Base-by-base conservation (phyloP, 75 land plant species). In the Pinus tabuliformis region DNA sequence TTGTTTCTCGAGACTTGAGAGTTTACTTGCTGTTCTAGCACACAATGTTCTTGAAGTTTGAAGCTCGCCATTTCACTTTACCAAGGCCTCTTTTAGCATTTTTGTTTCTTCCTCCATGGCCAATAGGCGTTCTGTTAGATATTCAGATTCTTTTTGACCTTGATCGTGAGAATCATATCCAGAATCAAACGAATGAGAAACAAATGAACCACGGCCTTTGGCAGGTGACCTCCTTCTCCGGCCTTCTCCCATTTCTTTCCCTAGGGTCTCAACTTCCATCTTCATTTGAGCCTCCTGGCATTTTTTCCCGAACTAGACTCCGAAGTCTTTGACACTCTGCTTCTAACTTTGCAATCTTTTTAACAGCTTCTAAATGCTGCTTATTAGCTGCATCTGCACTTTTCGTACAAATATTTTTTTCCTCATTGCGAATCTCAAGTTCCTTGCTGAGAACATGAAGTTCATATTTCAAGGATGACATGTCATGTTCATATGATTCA, bases 91-190 rank as follows among this genome's bases (percentile, higher is more conserved):
- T 85, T 93, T 95, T 15, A 97, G 79, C 87, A 91, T 88, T 81
- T 91, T 91, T 60, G 89, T 89, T 81, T 96, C 99, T 78, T 96
- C 95, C 72, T 96, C 98, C 93, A 89, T 90, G 64, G 86, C 86
- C 18, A 86, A 22, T 57, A 96, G 70, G 45, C 93, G 92, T 59
- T 85, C 90, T 1, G 84, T 85, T n/a, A 93, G 83, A 57, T 85
- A 81, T 71, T 88, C 93, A 63, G 86, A 78, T 56, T 89, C 92
- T 49, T 91, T 88, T 13, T 84, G 87, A 45, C 45, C 81, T 62
- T 82, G 82, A 24, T 83, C 79, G 70, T 84, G 87, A 70, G 66
- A 54, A 28, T 87, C 91, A 84, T 82, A 73, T 17, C 87, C 72
- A 78, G 90, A 86, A n/a, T 87, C 89, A 76, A 81, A 28, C 58